Evolutionary conservation across 2,329 filamentous ascomycete species (phyloP).

Genomic region (Trichophaea hybrida): DNA sequence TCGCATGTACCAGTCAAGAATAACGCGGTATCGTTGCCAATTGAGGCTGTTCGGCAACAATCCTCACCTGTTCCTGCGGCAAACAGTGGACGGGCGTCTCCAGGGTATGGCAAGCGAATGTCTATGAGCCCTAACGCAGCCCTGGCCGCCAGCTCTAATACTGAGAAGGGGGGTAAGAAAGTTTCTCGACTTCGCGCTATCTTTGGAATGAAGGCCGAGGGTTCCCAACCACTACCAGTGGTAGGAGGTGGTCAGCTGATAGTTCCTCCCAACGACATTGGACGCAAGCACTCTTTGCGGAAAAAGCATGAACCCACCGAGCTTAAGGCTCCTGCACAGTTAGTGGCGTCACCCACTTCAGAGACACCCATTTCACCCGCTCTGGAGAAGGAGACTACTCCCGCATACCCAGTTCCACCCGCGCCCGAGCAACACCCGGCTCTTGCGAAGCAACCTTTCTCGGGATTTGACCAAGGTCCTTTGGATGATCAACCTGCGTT

Average conservation of each 20-base stretch:
- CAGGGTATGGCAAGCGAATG: conserved; percentile 12
- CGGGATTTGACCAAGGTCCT: conserved; percentile 75
- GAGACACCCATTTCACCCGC: background rate
- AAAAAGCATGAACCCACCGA: background rate
- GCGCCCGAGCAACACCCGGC: conserved; percentile 8
- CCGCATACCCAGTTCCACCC: conserved; percentile 7
- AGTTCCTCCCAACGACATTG: background rate
- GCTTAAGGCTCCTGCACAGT: background rate
- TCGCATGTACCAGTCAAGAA: conserved; percentile 19
- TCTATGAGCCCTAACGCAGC: conserved; percentile 9
- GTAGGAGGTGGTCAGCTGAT: background rate
- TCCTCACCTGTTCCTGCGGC: conserved; percentile 7
- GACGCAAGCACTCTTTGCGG: conserved; percentile 1
- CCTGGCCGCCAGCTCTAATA: conserved; percentile 9
- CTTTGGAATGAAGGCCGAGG: conserved; percentile 10
- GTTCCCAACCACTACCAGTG: conserved; percentile 13
- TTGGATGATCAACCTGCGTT: conserved; percentile 77
- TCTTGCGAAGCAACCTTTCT: conserved; percentile 30
- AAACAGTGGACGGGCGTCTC: conserved; percentile 13
- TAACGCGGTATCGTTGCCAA: conserved; percentile 30
- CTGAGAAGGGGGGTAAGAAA: conserved; percentile 7
- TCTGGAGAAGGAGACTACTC: background rate
- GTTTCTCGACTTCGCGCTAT: conserved; percentile 4
- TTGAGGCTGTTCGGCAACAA: conserved; percentile 28
- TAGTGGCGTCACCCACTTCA: background rate